These are phyloP conservation scores for Entophlyctis luteolus DNA, from an alignment of 192 early-diverging fungal species.

Conservation along the genomic window DNA sequence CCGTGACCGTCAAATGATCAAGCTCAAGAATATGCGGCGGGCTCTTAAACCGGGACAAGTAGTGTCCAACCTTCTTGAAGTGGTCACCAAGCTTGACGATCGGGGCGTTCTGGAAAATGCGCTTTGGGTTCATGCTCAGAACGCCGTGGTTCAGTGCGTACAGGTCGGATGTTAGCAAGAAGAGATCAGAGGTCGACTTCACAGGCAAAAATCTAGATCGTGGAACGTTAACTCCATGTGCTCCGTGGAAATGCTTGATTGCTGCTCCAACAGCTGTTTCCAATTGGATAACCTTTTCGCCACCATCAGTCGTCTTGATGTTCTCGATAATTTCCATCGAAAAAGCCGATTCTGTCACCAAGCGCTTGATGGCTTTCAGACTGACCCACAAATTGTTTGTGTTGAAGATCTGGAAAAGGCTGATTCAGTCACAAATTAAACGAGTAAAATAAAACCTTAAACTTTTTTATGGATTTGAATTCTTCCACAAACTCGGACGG, in stretches of 20 bases:
- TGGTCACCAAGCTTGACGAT: slow-evolving; percentile 96
- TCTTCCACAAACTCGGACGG: slow-evolving; percentile 91
- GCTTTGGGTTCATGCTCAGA: slow-evolving; percentile 85
- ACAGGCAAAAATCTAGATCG: slow-evolving; percentile 96
- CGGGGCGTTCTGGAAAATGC: slow-evolving; percentile 88
- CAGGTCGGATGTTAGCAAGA: slow-evolving; percentile 92
- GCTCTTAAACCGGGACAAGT: slow-evolving; percentile 82
- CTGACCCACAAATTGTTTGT: slow-evolving; percentile 65
- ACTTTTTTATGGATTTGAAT: slow-evolving; percentile 99
- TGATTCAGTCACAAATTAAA: no score
- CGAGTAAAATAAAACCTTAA: no score
- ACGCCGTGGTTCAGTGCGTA: slow-evolving; percentile 92
- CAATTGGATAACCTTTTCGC: slow-evolving; percentile 95
- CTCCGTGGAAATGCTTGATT: slow-evolving; percentile 93
- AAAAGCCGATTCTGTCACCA: slow-evolving; percentile 74
- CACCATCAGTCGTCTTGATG: slow-evolving; percentile 87
- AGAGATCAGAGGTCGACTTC: slow-evolving; percentile 95
- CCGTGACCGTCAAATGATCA: slow-evolving; percentile 97
- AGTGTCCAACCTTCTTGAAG: slow-evolving; percentile 94
- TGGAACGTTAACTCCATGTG: slow-evolving; percentile 97
- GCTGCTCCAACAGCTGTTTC: slow-evolving; percentile 99
- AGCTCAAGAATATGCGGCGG: slow-evolving; percentile 95
- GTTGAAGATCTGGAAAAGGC: no score
- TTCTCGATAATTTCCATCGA: slow-evolving; percentile 96
- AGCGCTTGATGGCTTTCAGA: slow-evolving; percentile 57